Percentiles rank a stretch among this genome's conserved stretches.
Evolutionary conservation across 306 rosid species (phyloP).

Genomic region (Lathyrus oleraceus): DNA sequence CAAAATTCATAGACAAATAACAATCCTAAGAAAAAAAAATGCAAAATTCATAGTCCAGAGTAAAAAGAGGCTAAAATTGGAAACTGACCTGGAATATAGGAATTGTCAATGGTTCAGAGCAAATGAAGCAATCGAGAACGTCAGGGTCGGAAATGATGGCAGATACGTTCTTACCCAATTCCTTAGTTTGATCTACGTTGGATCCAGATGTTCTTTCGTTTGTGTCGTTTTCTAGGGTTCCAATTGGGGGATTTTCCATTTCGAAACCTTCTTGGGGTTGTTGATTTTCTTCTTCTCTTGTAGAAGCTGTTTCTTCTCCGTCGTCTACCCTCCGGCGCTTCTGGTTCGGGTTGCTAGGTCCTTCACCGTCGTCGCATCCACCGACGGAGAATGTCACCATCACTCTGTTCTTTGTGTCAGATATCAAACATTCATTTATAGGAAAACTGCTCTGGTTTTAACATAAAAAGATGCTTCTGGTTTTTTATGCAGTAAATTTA

Average conservation of each 20-base stretch:
- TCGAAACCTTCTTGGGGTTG: slow-evolving; percentile 14
- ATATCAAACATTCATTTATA: background rate
- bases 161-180: slow-evolving; percentile 34
- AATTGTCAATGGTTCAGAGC: slow-evolving; percentile 59
- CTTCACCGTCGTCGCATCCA: slow-evolving; percentile 64
- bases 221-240: slow-evolving; percentile 8
- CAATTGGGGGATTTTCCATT: slow-evolving; percentile 14
- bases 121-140: slow-evolving; percentile 77
- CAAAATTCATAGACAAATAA: background rate
- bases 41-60: slow-evolving; percentile 1
- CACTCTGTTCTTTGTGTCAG: background rate
- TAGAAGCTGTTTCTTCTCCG: background rate
- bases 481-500: background rate
- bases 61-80: background rate
- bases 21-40: background rate
- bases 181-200: background rate
- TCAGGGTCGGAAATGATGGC: slow-evolving; percentile 64
- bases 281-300: background rate
- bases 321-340: slow-evolving; percentile 40
- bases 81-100: slow-evolving; percentile 76
- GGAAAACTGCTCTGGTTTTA: background rate
- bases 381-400: slow-evolving; percentile 74
- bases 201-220: slow-evolving; percentile 26
- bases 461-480: background rate
- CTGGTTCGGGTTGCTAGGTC: slow-evolving; percentile 51